phyloP scores from a whole-genome alignment of 768 basidiomycete genomes.

The Boletus coccyginus region DNA sequence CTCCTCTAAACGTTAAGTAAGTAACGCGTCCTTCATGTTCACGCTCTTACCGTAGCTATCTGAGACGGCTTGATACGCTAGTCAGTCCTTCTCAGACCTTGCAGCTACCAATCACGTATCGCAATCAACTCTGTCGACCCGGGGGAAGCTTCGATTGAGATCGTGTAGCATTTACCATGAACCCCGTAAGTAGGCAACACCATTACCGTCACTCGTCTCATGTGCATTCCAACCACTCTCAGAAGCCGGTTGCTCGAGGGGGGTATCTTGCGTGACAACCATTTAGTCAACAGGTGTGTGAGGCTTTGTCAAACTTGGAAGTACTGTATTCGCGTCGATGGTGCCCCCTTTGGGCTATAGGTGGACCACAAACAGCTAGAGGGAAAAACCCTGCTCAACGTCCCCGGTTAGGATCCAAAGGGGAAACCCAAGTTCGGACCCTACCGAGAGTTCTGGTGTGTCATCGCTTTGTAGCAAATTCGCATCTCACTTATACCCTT shows the following conservation, averaged over 20 bases:
- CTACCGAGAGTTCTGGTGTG: constrained; percentile 79
- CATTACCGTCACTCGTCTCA: neutral
- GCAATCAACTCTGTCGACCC: constrained; percentile 84
- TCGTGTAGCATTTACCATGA: constrained; percentile 94
- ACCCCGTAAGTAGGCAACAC: constrained; percentile 51
- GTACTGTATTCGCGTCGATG: constrained; percentile 36
- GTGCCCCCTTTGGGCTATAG: constrained; percentile 34
- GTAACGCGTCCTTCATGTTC: constrained; percentile 78
- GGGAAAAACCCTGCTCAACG: constrained; percentile 80
- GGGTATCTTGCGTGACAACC: constrained; percentile 88
- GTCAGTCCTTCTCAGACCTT: constrained; percentile 38
- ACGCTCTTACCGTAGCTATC: constrained; percentile 87
- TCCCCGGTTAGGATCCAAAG: constrained; percentile 94
- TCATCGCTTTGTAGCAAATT: neutral
- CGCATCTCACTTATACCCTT: neutral
- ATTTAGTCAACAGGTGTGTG: constrained; percentile 98
- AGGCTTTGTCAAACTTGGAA: constrained; percentile 94
- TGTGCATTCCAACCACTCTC: constrained; percentile 53
- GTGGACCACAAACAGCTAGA: constrained; percentile 90
- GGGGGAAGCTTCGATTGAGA: constrained; percentile 96
- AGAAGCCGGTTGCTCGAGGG: constrained; percentile 87
- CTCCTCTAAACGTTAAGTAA: constrained; percentile 66
- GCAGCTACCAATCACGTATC: constrained; percentile 89
- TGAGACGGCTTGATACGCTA: constrained; percentile 90
- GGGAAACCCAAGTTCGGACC: constrained; percentile 98